Percentiles rank a stretch among this genome's conserved stretches.
These are phyloP conservation scores for Pseudisothecium myosuroides DNA, from an alignment of 225 moss, liverwort and hornwort genomes.

Conservation along the genomic window DNA sequence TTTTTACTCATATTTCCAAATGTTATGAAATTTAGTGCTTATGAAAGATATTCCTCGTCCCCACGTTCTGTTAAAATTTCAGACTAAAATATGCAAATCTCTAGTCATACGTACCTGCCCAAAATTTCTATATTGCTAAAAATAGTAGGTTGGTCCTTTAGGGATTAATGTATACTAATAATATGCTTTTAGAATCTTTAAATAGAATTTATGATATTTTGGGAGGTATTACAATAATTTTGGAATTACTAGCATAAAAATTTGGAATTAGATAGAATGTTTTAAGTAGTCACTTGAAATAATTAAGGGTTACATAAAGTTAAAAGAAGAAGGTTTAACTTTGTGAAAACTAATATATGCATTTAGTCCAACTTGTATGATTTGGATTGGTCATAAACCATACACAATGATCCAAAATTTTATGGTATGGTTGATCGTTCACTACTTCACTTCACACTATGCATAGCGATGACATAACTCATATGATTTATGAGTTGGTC, in stretches of 20 bases:
- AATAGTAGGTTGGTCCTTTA: too few relatives aligned
- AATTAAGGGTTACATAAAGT: background rate
- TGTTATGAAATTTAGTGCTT: too few relatives aligned
- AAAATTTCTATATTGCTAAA: too few relatives aligned
- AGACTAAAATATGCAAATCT: too few relatives aligned
- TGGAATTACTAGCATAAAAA: too few relatives aligned
- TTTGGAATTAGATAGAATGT: background rate
- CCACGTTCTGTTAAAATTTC: too few relatives aligned
- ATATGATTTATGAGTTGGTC: background rate
- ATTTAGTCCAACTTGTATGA: too few relatives aligned
- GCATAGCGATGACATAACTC: accelerated
- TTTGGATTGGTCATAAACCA: background rate
- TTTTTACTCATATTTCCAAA: too few relatives aligned
- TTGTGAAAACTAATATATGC: background rate
- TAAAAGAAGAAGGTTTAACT: background rate
- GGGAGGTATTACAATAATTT: background rate
- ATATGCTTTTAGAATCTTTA: accelerated
- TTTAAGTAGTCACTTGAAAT: background rate
- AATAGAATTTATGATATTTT: background rate
- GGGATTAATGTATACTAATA: background rate
- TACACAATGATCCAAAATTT: background rate
- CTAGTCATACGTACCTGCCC: too few relatives aligned
- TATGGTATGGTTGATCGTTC: background rate
- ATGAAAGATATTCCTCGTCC: too few relatives aligned
- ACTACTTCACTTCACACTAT: background rate